Evolutionary conservation across 345 rosid genomes (phyloP), one percentile per base, ranked within the genome.

Genomic region (Lumnitzera racemosa): DNA sequence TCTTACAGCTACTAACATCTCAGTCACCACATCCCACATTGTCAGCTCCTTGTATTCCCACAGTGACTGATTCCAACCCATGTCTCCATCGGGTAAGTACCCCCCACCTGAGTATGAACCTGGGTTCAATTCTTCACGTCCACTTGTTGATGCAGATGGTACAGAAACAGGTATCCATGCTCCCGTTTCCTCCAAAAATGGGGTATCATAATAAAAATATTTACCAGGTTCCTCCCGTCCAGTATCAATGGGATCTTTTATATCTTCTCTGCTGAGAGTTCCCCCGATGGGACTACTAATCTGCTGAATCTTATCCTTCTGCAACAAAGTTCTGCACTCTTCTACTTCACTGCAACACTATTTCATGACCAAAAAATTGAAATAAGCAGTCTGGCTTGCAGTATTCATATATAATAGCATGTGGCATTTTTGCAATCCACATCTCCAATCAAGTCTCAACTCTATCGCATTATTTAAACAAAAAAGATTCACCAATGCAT

Each of bases 121-220:
- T 53, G 17, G 52, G 9, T 53, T 64, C 70, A 72, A 64, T 56
- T 72, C 70, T 36, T 59, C 70, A 36, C 56, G 57, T 49, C 57
- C 59, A 36, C 20, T 56, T 60, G 64, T 66, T 56, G 72, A 53
- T 70, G 49, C 49, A 14, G 72, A 63, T n/a, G 67, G 76, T 9
- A 64, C 58, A 11, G 70, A 68, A 52, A 73, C 70, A 55, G 72
- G 72, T 56, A 68, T 50, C 70, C 70, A 73, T 47, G 43, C 52
- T 24, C 77, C 77, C 36, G 73, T 68, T 56, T 73, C 77, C 61
- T 68, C 72, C 25, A 56, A 61, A 52, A 64, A 62, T 14, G 77
- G 77, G 27, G 70, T 41, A 24, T 73, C 77, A 57, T 61, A 73
- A 47, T 65, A 73, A 62, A 73, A 73, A 31, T 5, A 13, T 25